phyloP scores from a whole-genome alignment of 2,329 filamentous ascomycete species.

The Lachnellula arida region DNA sequence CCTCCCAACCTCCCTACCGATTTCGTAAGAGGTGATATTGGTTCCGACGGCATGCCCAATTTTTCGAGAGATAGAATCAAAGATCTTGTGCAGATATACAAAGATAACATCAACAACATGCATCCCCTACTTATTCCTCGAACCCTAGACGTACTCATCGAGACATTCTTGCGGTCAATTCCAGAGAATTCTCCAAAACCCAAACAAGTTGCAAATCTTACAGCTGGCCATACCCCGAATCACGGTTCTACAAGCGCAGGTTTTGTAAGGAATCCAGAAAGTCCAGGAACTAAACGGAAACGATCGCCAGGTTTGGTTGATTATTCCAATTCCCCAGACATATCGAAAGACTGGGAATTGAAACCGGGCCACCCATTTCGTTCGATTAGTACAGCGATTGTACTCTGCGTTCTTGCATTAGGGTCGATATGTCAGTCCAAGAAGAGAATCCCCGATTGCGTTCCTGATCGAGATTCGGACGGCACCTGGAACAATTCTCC shows the following conservation, averaged over 20 bases:
- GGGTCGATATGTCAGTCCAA: slow-evolving; percentile 71
- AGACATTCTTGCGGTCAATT: slow-evolving; percentile 29
- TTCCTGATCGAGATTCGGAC: slow-evolving; percentile 35
- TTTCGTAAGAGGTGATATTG: slow-evolving; percentile 25
- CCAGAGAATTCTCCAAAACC: slow-evolving; percentile 25
- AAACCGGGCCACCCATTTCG: slow-evolving; percentile 52
- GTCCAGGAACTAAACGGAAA: slow-evolving; percentile 31
- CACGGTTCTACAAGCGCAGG: slow-evolving; percentile 1
- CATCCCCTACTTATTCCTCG: slow-evolving; percentile 56
- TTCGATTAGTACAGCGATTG: slow-evolving; percentile 74
- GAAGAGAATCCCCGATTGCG: slow-evolving; percentile 52
- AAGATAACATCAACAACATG: slow-evolving; percentile 59
- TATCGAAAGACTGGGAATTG: slow-evolving; percentile 22
- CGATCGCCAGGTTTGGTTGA: slow-evolving; percentile 25
- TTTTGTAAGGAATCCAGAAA: slow-evolving; percentile 29
- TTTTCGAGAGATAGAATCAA: slow-evolving; percentile 48
- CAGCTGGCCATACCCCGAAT: slow-evolving; percentile 7
- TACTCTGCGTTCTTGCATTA: slow-evolving; percentile 77
- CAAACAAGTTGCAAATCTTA: slow-evolving; percentile 20
- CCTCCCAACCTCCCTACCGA: slow-evolving; percentile 17
- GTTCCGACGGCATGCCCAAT: slow-evolving; percentile 47
- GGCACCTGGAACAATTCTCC: slow-evolving; percentile 22
- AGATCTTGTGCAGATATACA: slow-evolving; percentile 52
- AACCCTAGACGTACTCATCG: slow-evolving; percentile 41
- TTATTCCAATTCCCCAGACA: slow-evolving; percentile 14